Evolutionary conservation across 2,329 filamentous ascomycete species (phyloP).

Genomic region (Xylaria sp.): DNA sequence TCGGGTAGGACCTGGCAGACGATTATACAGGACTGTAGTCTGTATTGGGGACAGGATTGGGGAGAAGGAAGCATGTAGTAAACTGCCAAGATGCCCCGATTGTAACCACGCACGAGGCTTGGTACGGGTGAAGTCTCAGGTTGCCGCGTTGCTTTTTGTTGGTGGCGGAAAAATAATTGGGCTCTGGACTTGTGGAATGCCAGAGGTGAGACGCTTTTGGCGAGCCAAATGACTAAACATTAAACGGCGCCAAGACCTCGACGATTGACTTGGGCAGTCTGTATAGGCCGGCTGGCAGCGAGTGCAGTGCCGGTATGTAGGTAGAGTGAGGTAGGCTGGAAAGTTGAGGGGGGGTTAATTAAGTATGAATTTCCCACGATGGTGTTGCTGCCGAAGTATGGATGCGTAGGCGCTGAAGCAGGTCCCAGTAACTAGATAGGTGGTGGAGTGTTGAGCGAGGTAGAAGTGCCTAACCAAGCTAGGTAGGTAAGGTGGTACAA

Average conservation of each 20-base stretch:
- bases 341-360: background rate
- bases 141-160: constrained; percentile 28
- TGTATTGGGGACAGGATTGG: background rate
- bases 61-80: constrained; percentile 2
- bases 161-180: constrained; percentile 22
- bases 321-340: background rate
- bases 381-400: background rate
- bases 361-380: constrained; percentile 5
- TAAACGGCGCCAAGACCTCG: constrained; percentile 27
- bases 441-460: background rate
- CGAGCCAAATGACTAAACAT: constrained; percentile 21
- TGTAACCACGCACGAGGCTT: constrained; percentile 31
- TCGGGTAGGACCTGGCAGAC: background rate
- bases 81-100: constrained; percentile 22
- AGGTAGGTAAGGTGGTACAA: constrained; percentile 1
- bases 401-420: background rate
- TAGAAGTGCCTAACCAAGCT: background rate
- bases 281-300: background rate
- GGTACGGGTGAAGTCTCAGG: constrained; percentile 29
- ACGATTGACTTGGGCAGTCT: constrained; percentile 25
- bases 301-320: background rate
- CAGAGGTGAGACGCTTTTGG: constrained; percentile 29
- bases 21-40: background rate
- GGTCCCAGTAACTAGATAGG: background rate
- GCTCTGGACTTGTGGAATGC: constrained; percentile 26